phyloP scores from a whole-genome alignment of 768 basidiomycete genomes.

The Daedaleopsis sinensis region DNA sequence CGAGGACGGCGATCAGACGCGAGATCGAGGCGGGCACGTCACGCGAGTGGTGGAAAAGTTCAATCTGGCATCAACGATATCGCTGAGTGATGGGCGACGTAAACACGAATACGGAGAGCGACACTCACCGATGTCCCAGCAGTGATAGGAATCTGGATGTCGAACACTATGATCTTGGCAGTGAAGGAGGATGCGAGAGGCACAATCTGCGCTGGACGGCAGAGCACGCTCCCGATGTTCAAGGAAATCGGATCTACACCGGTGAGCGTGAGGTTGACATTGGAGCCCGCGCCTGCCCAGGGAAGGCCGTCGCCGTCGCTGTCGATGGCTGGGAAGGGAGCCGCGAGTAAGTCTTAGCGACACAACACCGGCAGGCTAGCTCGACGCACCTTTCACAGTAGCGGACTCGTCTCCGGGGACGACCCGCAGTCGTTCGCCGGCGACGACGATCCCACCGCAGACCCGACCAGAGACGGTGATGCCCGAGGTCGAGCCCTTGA shows the following conservation, averaged over 20 bases:
- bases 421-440: conserved; percentile 85
- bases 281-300: conserved; percentile 91
- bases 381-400: conserved; percentile 63
- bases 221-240: conserved; percentile 87
- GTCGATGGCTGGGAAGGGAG: conserved; percentile 67
- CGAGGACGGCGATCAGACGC: conserved; percentile 77
- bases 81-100: too few species aligned
- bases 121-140: conserved; percentile 74
- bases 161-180: conserved; percentile 92
- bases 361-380: not conserved
- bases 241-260: conserved; percentile 86
- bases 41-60: conserved; percentile 92
- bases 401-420: conserved; percentile 92
- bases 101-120: not conserved
- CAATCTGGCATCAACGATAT: conserved; percentile 54
- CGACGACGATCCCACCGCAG: conserved; percentile 87
- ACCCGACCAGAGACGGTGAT: conserved; percentile 82
- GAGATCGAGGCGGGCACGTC: conserved; percentile 90
- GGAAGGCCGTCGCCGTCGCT: conserved; percentile 73
- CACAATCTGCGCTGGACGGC: conserved; percentile 69
- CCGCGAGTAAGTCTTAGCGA: not conserved
- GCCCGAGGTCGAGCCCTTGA: conserved; percentile 82
- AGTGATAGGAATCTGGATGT: conserved; percentile 87
- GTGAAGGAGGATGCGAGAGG: conserved; percentile 78
- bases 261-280: conserved; percentile 83